phyloP scores from a whole-genome alignment of 2,329 filamentous ascomycete genomes.

The Fonsecaea pedrosoi region DNA sequence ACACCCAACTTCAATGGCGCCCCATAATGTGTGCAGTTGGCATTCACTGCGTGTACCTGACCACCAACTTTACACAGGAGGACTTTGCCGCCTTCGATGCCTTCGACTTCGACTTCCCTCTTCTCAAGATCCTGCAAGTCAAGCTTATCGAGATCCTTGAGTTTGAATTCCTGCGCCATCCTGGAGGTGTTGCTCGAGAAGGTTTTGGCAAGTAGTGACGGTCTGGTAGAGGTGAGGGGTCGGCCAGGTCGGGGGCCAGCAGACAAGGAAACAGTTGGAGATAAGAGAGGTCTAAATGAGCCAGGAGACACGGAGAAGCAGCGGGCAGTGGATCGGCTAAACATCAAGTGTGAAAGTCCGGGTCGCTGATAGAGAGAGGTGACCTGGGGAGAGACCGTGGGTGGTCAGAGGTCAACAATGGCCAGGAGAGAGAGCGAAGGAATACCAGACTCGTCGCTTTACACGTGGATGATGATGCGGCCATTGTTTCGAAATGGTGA shows the following conservation, averaged over 20 bases:
- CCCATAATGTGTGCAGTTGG: constrained; percentile 90
- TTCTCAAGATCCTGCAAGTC: constrained; percentile 13
- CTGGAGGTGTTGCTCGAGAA: constrained; percentile 22
- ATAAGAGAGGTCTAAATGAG: constrained; percentile 21
- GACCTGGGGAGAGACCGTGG: background rate
- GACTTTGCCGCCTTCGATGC: constrained; percentile 83
- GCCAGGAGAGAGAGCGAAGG: background rate
- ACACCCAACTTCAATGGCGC: constrained; percentile 88
- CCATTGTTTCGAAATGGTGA: background rate
- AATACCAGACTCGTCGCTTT: background rate
- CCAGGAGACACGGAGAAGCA: constrained; percentile 18
- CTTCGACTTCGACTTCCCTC: constrained; percentile 87
- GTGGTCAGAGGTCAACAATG: constrained; percentile 8
- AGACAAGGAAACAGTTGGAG: constrained; percentile 1
- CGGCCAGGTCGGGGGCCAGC: background rate
- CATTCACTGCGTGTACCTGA: constrained; percentile 77
- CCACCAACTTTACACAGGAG: constrained; percentile 80
- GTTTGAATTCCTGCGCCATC: constrained; percentile 40
- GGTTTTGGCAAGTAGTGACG: constrained; percentile 7
- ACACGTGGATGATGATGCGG: constrained; percentile 5
- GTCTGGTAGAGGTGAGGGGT: background rate
- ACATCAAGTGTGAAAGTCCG: constrained; percentile 5
- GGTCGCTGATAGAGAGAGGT: background rate
- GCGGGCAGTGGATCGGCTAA: constrained; percentile 12
- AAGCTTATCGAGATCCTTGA: constrained; percentile 33